phyloP scores from a whole-genome alignment of 345 rosid species.

The Acer yangbiense region DNA sequence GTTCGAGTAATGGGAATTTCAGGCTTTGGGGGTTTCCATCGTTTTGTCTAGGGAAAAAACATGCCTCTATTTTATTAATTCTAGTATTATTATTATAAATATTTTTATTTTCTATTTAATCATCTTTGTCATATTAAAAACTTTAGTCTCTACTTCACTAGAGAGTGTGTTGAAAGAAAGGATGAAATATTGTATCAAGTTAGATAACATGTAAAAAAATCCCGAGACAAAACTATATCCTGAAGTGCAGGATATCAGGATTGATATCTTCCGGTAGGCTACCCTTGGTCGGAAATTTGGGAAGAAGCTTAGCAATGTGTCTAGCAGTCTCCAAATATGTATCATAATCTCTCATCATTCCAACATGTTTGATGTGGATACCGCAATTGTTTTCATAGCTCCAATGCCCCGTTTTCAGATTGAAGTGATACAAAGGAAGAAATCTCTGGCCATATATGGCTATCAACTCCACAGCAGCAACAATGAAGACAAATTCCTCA shows the following conservation, averaged over 20 bases:
- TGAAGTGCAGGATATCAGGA: constrained; percentile 24
- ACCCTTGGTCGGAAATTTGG: constrained; percentile 34
- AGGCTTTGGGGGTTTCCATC: too few species aligned
- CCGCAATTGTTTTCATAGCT: constrained; percentile 2
- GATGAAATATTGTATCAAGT: background rate
- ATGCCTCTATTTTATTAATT: too few species aligned
- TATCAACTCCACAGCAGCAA: constrained; percentile 48
- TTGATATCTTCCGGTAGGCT: constrained; percentile 22
- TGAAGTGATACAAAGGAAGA: constrained; percentile 50
- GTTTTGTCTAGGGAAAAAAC: too few species aligned
- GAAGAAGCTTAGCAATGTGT: constrained; percentile 39
- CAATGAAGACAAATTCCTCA: constrained; percentile 54
- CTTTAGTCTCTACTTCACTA: too few species aligned
- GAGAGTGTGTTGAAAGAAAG: background rate
- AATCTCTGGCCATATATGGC: constrained; percentile 53
- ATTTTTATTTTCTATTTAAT: too few species aligned
- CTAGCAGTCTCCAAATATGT: constrained; percentile 34
- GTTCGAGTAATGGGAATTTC: too few species aligned
- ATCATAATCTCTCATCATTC: background rate
- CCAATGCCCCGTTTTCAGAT: constrained; percentile 47
- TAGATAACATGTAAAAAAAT: background rate
- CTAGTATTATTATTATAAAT: too few species aligned
- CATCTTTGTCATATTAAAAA: too few species aligned
- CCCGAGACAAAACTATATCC: constrained; percentile 23
- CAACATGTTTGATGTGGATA: background rate